Conservation (phyloP, 1,284 basidiomycete species). For the Leccinum pachyderme region DNA sequence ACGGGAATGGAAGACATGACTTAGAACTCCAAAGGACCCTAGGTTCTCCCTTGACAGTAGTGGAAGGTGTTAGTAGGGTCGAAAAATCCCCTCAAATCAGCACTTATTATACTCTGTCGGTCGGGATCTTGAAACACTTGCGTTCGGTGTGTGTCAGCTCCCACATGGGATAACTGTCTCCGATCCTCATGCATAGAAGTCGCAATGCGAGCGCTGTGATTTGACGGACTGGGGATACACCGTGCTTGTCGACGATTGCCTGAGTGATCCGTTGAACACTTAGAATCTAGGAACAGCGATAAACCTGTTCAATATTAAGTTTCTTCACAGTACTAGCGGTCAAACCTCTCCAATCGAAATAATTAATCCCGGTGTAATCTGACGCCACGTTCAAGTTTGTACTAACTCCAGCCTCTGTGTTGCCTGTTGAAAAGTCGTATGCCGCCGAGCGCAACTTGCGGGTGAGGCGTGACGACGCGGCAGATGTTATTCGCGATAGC, state of each 20-base stretch:
- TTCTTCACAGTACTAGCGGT: neutral
- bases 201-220: neutral
- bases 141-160: neutral
- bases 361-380: neutral
- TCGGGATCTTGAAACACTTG: neutral
- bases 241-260: neutral
- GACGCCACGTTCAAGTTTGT: neutral
- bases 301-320: neutral
- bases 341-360: neutral
- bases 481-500: no score
- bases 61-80: neutral
- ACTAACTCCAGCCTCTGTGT: neutral
- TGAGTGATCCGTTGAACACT: neutral
- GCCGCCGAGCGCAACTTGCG: no score
- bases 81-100: neutral
- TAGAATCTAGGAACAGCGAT: neutral
- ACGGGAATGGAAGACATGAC: slow-evolving; percentile 3
- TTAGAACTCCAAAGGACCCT: neutral
- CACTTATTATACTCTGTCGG: neutral
- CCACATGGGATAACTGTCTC: neutral
- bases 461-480: no score
- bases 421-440: no score
- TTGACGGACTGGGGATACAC: neutral
- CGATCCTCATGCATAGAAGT: neutral
- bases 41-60: neutral